Evolutionary conservation across 2,329 filamentous ascomycete species (phyloP), one percentile per base, ranked within the genome.

Genomic region (Rhexocercosporidium sp.): DNA sequence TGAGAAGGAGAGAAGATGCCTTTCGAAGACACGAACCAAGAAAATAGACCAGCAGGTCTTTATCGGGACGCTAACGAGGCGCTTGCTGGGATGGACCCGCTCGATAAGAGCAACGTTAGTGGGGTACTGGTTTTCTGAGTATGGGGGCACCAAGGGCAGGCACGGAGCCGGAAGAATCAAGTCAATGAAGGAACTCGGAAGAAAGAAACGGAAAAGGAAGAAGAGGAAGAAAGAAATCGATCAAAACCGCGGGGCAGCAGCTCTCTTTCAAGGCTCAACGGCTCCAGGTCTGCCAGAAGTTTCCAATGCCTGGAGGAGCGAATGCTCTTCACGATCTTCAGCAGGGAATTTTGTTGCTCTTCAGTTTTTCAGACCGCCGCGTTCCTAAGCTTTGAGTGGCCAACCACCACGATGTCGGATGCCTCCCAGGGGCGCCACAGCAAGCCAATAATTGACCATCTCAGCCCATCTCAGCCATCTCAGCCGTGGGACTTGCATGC

Each of bases 291-390:
- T 18, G 18, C 44, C 34, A 51, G 56, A 62, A 66, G 29, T 57
- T n/a, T 31, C 59, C 64, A 63, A 63, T 59, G 11, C 37, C n/a
- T 53, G 18, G 25, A 25, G 18, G 25, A 25, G 37, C n/a, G 11
- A 44, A 37, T 27, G 3, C 20, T n/a, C 25, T 57, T 56, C 65
- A 60, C 61, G 51, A 64, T 54, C 4, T 12, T 53, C 27, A 22
- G 47, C 34, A 62, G n/a, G n/a, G 54, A 64, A 62, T 54, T 62
- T 64, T 68, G 66, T 57, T 62, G 34, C 44, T 39, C 22, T 54
- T 54, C 39, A 65, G 56, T 53, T 61, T 60, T 54, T 68, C 64
- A 63, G 66, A 68, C 63, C 66, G 63, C 66, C 61, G 37, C 59
- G 20, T 37, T 49, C 29, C 53, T 59, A 62, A 59, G 44, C 60